Evolutionary conservation across 352 stramenopile genomes (phyloP).

Genomic region (Phytophthora niederhauseri): DNA sequence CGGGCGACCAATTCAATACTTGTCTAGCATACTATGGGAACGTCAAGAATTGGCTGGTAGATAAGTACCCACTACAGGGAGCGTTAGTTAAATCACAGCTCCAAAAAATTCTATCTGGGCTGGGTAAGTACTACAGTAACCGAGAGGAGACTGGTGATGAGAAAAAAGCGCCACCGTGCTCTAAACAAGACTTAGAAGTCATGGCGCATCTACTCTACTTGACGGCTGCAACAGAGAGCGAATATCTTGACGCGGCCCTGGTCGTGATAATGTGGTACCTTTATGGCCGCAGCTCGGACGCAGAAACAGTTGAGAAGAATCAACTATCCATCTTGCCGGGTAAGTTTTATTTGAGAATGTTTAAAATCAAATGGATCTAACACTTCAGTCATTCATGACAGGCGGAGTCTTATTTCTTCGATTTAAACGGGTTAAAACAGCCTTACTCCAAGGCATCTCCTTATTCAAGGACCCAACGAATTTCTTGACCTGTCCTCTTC

Average conservation of each 20-base stretch:
- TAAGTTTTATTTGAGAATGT: background rate
- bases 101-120: too few relatives aligned
- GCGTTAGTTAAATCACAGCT: too few relatives aligned
- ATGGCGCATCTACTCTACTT: background rate
- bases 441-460: slow-evolving; percentile 1
- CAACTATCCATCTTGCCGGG: slow-evolving; percentile 23
- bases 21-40: background rate
- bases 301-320: background rate
- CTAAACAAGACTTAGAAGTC: background rate
- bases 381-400: background rate
- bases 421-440: slow-evolving; percentile 13
- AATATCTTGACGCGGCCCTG: too few relatives aligned
- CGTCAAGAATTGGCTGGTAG: background rate
- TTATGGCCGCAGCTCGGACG: too few relatives aligned
- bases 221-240: too few relatives aligned
- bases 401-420: slow-evolving; percentile 20
- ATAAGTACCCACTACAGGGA: too few relatives aligned
- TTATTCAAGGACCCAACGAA: too few relatives aligned
- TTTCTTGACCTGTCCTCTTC: too few relatives aligned
- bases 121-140: too few relatives aligned
- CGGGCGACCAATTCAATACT: background rate
- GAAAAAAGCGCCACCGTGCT: background rate
- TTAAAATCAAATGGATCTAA: too few relatives aligned
- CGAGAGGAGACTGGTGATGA: background rate
- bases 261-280: too few relatives aligned